Evolutionary conservation across 371 early-diverging fungal genomes (phyloP).

Genomic region (Apophysomyces trapeziformis): DNA sequence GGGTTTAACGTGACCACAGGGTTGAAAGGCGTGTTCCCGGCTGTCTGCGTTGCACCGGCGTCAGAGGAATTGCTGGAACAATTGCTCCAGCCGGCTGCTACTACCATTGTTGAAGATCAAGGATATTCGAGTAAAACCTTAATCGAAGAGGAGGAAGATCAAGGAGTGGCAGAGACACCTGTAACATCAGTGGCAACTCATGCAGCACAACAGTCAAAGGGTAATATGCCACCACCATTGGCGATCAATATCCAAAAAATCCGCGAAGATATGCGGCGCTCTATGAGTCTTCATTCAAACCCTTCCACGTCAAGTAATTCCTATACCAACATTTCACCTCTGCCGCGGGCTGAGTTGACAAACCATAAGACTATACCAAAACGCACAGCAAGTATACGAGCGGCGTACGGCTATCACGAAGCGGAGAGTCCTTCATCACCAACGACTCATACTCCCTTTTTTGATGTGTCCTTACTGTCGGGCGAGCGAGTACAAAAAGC

Average conservation of each 20-base stretch:
- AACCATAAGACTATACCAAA: slow-evolving; percentile 10
- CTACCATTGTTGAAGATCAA: neutral
- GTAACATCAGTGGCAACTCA: neutral
- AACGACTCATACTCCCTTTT: slow-evolving; percentile 38
- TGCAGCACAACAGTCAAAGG: neutral
- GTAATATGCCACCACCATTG: neutral
- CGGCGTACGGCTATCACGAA: slow-evolving; percentile 33
- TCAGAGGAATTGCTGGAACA: slow-evolving; percentile 36
- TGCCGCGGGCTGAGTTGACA: slow-evolving; percentile 6
- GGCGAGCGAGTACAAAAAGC: neutral
- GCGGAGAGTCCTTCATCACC: slow-evolving; percentile 48
- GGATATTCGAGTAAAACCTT: slow-evolving; percentile 13
- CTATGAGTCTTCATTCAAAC: slow-evolving; percentile 17
- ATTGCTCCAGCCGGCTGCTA: slow-evolving; percentile 19
- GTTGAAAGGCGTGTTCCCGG: slow-evolving; percentile 69
- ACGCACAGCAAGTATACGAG: slow-evolving; percentile 7
- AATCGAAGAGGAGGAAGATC: slow-evolving; percentile 15
- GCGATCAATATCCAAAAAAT: slow-evolving; percentile 18
- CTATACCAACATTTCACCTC: slow-evolving; percentile 9
- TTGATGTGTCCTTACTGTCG: slow-evolving; percentile 22
- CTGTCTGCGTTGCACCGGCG: slow-evolving; percentile 56
- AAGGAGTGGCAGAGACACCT: neutral
- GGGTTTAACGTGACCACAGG: slow-evolving; percentile 65
- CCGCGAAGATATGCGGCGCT: slow-evolving; percentile 20
- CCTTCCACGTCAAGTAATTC: slow-evolving; percentile 6